Base-by-base conservation (phyloP, 2,329 filamentous ascomycete genomes). In the Lasiodiplodia citricola region DNA sequence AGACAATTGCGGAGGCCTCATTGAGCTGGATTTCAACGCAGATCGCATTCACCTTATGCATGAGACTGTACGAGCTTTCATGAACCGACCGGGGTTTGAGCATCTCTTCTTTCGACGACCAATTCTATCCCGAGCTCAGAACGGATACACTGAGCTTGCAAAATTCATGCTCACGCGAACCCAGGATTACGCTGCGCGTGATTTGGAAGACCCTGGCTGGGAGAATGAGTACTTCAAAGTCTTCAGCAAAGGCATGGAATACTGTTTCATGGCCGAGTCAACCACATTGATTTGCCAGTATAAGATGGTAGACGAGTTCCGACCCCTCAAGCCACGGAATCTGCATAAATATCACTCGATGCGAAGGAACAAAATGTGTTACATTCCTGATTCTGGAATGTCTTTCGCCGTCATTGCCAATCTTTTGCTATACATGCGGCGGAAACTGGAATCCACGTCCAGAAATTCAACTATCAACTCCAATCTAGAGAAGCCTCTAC, bases 61-160 rank as follows among this genome's bases (percentile, higher is more conserved):
- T n/a, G 58, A 63, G 13, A 51, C 58, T 6, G 41, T 51, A 3
- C 25, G 58, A 35, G 44, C 44, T 11, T 63, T 51, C 18, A 1
- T 63, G 5, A 51, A 11, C 28, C 41, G 16, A 6, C 58, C 58
- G 14, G 14, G 14, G 8, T 51, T 63, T 13, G 10, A 31, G 2
- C 7, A 21, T 5, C 25, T 63, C 14, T 35, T 51, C 2, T 11
- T 51, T 16, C 18, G 44, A 3, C 25, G 10, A 4, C 2, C 6
- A 8, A 1, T 2, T 10, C 2, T 37, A 2, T 62, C 31, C 31
- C 57, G 41, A 5, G 4, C 44, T 14, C 58, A 63, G 13, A 63
- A 63, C 11, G 58, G 44, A 13, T 63, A 63, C 16, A 63, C 58
- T 5, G 58, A 63, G 58, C 58, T 63, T 3, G 44, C 41, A 1